Evolutionary conservation across 1,284 basidiomycete species (phyloP), one percentile per base, ranked within the genome.

Genomic region (Entoloma clypeatum): DNA sequence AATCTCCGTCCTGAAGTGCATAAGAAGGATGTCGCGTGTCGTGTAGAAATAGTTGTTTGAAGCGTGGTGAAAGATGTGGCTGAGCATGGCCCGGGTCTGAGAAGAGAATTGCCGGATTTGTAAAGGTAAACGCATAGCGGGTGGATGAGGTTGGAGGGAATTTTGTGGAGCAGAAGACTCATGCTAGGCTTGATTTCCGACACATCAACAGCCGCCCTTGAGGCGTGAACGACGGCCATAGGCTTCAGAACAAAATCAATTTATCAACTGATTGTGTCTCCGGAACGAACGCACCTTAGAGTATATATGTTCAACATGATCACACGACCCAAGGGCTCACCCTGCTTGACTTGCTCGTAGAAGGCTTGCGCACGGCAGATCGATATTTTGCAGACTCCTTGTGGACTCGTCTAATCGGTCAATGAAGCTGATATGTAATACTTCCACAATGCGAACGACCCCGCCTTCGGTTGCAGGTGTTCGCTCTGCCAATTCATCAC

Each of bases 331-430:
- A 89, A 75, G n/a, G 86, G 82, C 28, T 94, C 91, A 36, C 76
- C 67, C 62, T 86, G 82, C 28, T 73, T 68, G 18, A 81, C 82
- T 51, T 75, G 77, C 69, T 95, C 92, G 61, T 97, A 98, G 64
- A 94, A 86, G 10, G 84, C 79, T 65, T 98, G 92, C 0, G 92
- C 84, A 45, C 89, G 85, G 63, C 88, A 91, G 53, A 99, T 99
- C 96, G 53, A 97, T 94, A 63, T 98, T 92, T 75, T 99, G 96
- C 39, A 99, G 69, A 58, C 92, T 95, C 65, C 91, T 92, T 38
- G 92, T 98, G 66, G 99, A 99, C 68, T 99, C 96, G 63, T 99
- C 96, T 39, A 99, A 70, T 44, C 95, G 85, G 64, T 99, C 96
- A 36, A 99, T 78, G 56, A 97, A 91, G 59, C 88, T 91, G 64